These are phyloP conservation scores for Geotrichum reessii DNA, from an alignment of 1,139 yeast genomes.

Conservation along the genomic window DNA sequence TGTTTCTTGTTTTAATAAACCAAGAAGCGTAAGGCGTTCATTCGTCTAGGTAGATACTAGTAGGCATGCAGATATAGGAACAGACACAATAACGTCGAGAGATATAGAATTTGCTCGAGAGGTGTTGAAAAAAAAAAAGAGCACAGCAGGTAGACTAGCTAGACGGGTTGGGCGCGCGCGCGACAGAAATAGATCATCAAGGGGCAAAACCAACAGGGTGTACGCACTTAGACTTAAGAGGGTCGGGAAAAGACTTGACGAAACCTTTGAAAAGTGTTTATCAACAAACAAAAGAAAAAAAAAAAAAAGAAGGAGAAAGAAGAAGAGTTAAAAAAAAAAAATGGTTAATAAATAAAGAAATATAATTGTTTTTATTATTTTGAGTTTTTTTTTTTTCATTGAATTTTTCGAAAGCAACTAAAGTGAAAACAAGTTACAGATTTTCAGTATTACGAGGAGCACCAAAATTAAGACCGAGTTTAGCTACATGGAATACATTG, in stretches of 20 bases:
- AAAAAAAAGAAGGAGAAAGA: not conserved
- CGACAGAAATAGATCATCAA: not conserved
- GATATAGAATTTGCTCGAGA: not conserved
- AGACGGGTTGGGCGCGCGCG: slow-evolving; percentile 3
- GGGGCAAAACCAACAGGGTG: not conserved
- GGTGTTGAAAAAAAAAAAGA: not conserved
- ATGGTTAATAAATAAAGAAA: not conserved
- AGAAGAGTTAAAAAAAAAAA: not conserved
- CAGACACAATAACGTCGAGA: not conserved
- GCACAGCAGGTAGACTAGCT: not conserved
- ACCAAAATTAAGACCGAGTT: not conserved
- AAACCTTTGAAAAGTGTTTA: not conserved
- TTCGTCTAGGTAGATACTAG: not conserved
- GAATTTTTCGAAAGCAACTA: not conserved
- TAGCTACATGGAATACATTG: not conserved
- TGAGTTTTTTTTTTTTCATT: not conserved
- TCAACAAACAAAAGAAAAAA: not conserved
- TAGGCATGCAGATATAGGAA: not conserved
- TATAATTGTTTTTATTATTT: not conserved
- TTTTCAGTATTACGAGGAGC: not conserved
- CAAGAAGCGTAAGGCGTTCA: not conserved
- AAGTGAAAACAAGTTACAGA: not conserved
- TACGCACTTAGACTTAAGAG: not conserved
- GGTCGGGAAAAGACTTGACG: not conserved
- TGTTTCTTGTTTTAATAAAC: not conserved